These are phyloP conservation scores for Phytopythium montanum DNA, from an alignment of 352 stramenopile species.

Conservation along the genomic window DNA sequence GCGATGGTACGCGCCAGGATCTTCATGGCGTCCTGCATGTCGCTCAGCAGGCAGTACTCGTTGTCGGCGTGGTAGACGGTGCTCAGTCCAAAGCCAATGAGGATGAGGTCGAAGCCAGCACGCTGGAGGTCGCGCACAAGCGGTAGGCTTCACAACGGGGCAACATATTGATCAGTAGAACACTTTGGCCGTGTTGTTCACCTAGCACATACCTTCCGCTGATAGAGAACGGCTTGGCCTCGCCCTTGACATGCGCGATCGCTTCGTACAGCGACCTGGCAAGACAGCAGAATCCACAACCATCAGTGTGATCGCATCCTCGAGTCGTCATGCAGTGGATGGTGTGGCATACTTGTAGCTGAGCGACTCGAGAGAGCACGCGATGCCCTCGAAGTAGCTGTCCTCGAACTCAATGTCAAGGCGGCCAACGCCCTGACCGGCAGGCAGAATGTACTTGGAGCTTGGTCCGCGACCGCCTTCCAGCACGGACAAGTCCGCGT, in stretches of 20 bases:
- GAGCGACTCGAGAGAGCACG: conserved; percentile 77
- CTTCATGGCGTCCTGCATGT: conserved; percentile 85
- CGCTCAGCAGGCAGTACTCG: conserved; percentile 85
- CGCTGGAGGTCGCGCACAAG: conserved; percentile 79
- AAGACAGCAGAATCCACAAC: not conserved
- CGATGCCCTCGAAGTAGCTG: conserved; percentile 76
- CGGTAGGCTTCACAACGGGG: conserved; percentile 31
- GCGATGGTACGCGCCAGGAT: conserved; percentile 84
- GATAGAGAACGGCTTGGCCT: conserved; percentile 90
- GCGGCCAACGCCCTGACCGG: conserved; percentile 58
- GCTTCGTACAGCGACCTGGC: conserved; percentile 66
- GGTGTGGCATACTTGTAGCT: conserved; percentile 38
- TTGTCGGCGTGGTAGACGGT: conserved; percentile 92
- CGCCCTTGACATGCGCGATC: conserved; percentile 74
- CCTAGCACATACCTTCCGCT: conserved; percentile 63
- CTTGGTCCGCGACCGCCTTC: conserved; percentile 59
- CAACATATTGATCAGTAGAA: not conserved
- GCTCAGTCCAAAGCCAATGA: conserved; percentile 77
- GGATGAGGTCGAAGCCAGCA: conserved; percentile 66
- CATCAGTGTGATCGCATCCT: not conserved
- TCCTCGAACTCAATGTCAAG: conserved; percentile 76
- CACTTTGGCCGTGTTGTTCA: not conserved
- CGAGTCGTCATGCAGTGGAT: not conserved
- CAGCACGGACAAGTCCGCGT: conserved; percentile 62
- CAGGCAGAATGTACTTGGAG: conserved; percentile 83